Percentiles rank a stretch among this genome's conserved stretches.
Evolutionary conservation across 306 rosid genomes (phyloP).

Genomic region (Prunus dulcis): DNA sequence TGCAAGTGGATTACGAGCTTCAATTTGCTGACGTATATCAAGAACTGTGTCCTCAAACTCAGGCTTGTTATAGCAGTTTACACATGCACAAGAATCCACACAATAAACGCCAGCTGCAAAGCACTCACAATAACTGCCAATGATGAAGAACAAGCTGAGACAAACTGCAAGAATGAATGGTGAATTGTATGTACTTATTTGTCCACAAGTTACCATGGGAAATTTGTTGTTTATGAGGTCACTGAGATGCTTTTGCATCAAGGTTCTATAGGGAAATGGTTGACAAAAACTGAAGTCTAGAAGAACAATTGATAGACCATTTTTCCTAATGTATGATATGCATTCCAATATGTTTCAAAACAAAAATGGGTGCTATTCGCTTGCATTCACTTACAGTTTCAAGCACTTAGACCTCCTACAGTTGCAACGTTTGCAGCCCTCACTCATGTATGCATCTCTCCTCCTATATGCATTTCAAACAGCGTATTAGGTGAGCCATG

Average conservation of each 20-base stretch:
- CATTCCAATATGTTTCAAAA: neutral
- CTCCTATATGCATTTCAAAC: constrained; percentile 19
- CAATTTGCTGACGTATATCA: constrained; percentile 1
- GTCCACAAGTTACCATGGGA: neutral
- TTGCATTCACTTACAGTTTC: constrained; percentile 35
- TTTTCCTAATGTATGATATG: neutral
- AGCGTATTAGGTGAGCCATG: neutral
- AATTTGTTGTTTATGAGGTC: neutral
- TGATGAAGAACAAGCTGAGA: constrained; percentile 16
- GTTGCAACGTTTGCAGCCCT: constrained; percentile 23
- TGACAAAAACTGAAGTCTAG: neutral
- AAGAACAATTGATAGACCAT: neutral
- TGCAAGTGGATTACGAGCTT: constrained; percentile 33
- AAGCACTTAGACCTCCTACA: constrained; percentile 36
- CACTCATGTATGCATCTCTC: neutral
- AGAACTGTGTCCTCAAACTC: constrained; percentile 17
- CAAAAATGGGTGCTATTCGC: neutral
- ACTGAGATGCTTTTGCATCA: neutral
- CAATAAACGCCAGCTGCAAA: constrained; percentile 27
- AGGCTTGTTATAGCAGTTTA: constrained; percentile 22
- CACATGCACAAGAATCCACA: constrained; percentile 26
- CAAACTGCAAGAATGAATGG: neutral
- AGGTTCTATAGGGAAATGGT: neutral
- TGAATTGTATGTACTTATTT: neutral
- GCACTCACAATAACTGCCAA: constrained; percentile 42